Conservation (phyloP, 306 rosid genomes). For the Malus domestica region ASM211411v1 NC_041800.1:31269233-31269732, state of each 20-base stretch:
- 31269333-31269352: constrained; percentile 45
- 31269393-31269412: constrained; percentile 22
- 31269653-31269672: neutral
- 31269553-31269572: constrained; percentile 43
- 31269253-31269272: constrained; percentile 25
- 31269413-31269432: constrained; percentile 47
- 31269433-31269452: constrained; percentile 45
- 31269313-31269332: constrained; percentile 41
- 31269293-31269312: constrained; percentile 6
- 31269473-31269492: constrained; percentile 49
- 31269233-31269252: constrained; percentile 25
- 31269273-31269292: constrained; percentile 35
- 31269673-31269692: too few relatives aligned
- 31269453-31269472: constrained; percentile 53
- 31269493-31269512: constrained; percentile 46
- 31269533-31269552: constrained; percentile 23
- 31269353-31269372: constrained; percentile 39
- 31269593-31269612: constrained; percentile 6
- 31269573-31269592: constrained; percentile 21
- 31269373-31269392: constrained; percentile 20
- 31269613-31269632: neutral
- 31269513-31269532: constrained; percentile 41
- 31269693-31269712: too few relatives aligned
- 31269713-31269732: too few relatives aligned
- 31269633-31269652: neutral